phyloP scores from a whole-genome alignment of 2,329 filamentous ascomycete genomes.

The Xylariaceae sp. region DNA sequence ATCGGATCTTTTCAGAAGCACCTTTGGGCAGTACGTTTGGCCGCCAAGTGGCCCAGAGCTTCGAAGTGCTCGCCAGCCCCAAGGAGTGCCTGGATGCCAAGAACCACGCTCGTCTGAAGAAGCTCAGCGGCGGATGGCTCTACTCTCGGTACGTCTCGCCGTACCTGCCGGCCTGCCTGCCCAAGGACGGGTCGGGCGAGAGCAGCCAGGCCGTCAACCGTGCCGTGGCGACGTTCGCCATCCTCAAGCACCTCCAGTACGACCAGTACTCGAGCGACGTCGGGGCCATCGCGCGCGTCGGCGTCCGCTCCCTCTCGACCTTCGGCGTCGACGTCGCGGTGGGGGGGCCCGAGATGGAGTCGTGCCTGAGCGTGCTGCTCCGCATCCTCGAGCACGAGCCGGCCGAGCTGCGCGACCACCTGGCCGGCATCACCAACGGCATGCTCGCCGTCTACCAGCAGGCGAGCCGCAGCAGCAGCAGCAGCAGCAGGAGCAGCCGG shows the following conservation, averaged over 20 bases:
- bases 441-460: slow-evolving; percentile 30
- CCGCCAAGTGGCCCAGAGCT: slow-evolving; percentile 17
- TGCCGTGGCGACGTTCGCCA: slow-evolving; percentile 39
- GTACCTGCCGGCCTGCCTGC: slow-evolving; percentile 33
- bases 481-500: slow-evolving; percentile 3
- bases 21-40: slow-evolving; percentile 13
- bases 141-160: slow-evolving; percentile 24
- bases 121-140: slow-evolving; percentile 20
- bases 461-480: slow-evolving; percentile 10
- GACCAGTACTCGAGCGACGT: slow-evolving; percentile 45
- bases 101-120: slow-evolving; percentile 20
- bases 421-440: slow-evolving; percentile 41
- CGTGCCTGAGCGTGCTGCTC: slow-evolving; percentile 41
- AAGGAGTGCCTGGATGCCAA: slow-evolving; percentile 19
- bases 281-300: slow-evolving; percentile 38
- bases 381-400: slow-evolving; percentile 39
- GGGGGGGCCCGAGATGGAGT: slow-evolving; percentile 42
- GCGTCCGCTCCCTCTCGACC: slow-evolving; percentile 39
- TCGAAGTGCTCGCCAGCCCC: slow-evolving; percentile 20
- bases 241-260: slow-evolving; percentile 42
- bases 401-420: slow-evolving; percentile 37
- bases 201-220: slow-evolving; percentile 29
- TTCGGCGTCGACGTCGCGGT: slow-evolving; percentile 29
- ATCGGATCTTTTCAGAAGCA: slow-evolving; percentile 9
- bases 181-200: slow-evolving; percentile 16